Evolutionary conservation across 1,139 yeast genomes (phyloP).

Genomic region (Zygoascus meyerae): DNA sequence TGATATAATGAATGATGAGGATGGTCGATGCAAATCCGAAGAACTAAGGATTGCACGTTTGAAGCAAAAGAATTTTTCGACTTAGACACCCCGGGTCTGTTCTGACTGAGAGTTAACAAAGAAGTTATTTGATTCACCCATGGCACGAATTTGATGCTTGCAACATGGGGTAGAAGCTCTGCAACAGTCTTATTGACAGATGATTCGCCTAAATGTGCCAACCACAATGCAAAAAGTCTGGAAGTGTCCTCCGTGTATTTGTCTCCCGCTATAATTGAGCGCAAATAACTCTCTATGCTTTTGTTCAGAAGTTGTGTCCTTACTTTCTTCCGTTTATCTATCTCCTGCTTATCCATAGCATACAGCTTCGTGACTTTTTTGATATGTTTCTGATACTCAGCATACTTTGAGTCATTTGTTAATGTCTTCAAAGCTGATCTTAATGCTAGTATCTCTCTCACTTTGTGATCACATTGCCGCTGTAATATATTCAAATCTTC

Average conservation of each 20-base stretch:
- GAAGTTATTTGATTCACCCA: conserved; percentile 87
- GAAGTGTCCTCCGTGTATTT: conserved; percentile 58
- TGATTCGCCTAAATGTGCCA: conserved; percentile 49
- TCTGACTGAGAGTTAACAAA: conserved; percentile 41
- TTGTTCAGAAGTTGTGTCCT: conserved; percentile 45
- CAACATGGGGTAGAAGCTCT: conserved; percentile 40
- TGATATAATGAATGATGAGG: conserved; percentile 77
- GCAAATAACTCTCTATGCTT: conserved; percentile 58
- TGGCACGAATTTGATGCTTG: conserved; percentile 58
- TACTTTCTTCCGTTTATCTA: conserved; percentile 37
- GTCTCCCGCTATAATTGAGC: conserved; percentile 44
- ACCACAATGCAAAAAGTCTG: conserved; percentile 81
- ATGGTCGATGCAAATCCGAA: conserved; percentile 50
- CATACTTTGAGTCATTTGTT: conserved; percentile 11
- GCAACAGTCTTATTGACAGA: conserved; percentile 30
- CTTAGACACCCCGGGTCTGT: background rate
- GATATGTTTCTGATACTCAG: conserved; percentile 26
- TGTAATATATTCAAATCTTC: conserved; percentile 44
- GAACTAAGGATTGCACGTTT: conserved; percentile 46
- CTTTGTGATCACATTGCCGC: conserved; percentile 42
- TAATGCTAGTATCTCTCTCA: conserved; percentile 26
- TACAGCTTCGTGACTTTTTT: conserved; percentile 42
- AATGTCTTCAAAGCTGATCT: conserved; percentile 23
- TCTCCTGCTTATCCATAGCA: conserved; percentile 46
- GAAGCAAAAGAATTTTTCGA: conserved; percentile 44